A percentile compares a stretch with the other conserved stretches of the same genome.
phyloP scores from a whole-genome alignment of 2,329 filamentous ascomycete genomes.

The Epichloe hybrida region DNA sequence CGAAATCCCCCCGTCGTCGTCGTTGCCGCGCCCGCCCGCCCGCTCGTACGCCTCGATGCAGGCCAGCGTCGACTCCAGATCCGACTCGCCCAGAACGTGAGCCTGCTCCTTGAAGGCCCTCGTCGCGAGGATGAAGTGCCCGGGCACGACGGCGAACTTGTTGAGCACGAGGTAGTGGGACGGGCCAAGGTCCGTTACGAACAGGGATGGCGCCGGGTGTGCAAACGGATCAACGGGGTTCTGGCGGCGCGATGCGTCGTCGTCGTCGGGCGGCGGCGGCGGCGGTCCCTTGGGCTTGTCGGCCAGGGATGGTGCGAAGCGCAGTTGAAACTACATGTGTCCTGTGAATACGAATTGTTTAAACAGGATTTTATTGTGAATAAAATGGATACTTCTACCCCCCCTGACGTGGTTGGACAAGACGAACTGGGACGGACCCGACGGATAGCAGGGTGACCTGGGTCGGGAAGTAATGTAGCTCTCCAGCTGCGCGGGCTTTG shows the following conservation, averaged over 20 bases:
- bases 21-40: neutral
- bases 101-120: conserved; percentile 51
- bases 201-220: conserved; percentile 39
- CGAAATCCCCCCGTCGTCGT: conserved; percentile 19
- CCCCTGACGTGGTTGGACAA: neutral
- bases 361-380: too few relatives aligned
- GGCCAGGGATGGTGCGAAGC: conserved; percentile 55
- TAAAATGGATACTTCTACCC: too few relatives aligned
- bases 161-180: conserved; percentile 56
- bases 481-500: conserved; percentile 32
- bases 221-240: conserved; percentile 51
- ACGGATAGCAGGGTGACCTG: conserved; percentile 35
- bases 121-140: conserved; percentile 61
- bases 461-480: conserved; percentile 41
- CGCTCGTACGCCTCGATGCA: conserved; percentile 45
- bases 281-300: conserved; percentile 44
- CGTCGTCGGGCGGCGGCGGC: neutral
- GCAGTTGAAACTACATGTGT: conserved; percentile 50
- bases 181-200: conserved; percentile 36
- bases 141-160: conserved; percentile 58
- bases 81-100: conserved; percentile 43
- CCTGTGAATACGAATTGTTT: neutral
- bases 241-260: conserved; percentile 16
- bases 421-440: conserved; percentile 29
- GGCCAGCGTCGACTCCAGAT: conserved; percentile 46